Conservation (phyloP, 2,329 filamentous ascomycete genomes). For the Fusarium chuoi region DNA sequence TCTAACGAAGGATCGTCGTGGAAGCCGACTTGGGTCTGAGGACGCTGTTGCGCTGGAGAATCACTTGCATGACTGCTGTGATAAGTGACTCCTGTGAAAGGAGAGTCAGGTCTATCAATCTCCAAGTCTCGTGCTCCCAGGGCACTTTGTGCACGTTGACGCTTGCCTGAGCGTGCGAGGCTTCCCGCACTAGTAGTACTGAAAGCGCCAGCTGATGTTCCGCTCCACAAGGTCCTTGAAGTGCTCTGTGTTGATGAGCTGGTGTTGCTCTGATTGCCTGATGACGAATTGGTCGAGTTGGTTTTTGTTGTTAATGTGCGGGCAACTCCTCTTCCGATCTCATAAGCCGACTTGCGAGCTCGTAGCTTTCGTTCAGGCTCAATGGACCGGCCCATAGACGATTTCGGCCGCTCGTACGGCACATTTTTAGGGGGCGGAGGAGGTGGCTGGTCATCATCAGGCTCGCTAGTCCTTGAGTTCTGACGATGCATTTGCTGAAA, state of each 20-base stretch:
- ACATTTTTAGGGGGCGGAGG: constrained; percentile 68
- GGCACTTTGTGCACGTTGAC: constrained; percentile 72
- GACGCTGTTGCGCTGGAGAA: constrained; percentile 58
- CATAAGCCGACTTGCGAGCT: constrained; percentile 80
- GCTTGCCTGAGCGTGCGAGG: constrained; percentile 78
- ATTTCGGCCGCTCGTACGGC: constrained; percentile 66
- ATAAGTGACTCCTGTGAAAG: constrained; percentile 84
- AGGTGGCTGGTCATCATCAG: constrained; percentile 65
- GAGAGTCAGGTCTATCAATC: constrained; percentile 66
- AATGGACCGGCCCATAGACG: constrained; percentile 61
- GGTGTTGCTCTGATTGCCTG: constrained; percentile 75
- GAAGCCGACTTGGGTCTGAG: constrained; percentile 74
- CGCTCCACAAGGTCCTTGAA: constrained; percentile 91
- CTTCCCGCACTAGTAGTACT: constrained; percentile 97
- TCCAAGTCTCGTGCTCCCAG: constrained; percentile 69
- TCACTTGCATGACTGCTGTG: constrained; percentile 85
- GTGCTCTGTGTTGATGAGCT: constrained; percentile 83
- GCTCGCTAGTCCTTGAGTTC: constrained; percentile 54
- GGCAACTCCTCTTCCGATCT: constrained; percentile 76
- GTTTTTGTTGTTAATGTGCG: constrained; percentile 91
- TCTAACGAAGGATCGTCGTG: constrained; percentile 73
- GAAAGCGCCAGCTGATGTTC: constrained; percentile 86
- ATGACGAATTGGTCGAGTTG: constrained; percentile 81
- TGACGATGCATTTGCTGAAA: constrained; percentile 77
- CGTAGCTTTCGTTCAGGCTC: constrained; percentile 61